These are phyloP conservation scores for Pseudohalonectria lignicola DNA, from an alignment of 2,329 filamentous ascomycete species.

Conservation along the genomic window DNA sequence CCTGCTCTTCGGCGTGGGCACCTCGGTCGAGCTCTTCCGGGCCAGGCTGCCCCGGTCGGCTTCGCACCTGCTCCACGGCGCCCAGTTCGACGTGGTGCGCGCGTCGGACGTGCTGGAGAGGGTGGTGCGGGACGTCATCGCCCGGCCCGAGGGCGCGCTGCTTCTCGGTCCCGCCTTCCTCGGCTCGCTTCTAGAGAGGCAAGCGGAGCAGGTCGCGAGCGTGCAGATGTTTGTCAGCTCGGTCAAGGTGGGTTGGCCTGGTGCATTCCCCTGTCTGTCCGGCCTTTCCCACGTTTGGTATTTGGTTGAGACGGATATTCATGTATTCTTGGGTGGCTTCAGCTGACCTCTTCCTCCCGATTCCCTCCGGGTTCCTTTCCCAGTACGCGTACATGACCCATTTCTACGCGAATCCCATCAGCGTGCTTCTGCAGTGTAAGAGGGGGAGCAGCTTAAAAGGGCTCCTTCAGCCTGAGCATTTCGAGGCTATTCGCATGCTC, in stretches of 20 bases:
- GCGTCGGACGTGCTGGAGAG: constrained; percentile 61
- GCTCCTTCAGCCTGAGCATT: constrained; percentile 48
- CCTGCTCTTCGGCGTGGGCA: constrained; percentile 69
- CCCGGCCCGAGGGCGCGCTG: constrained; percentile 42
- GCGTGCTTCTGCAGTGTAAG: too few relatives aligned
- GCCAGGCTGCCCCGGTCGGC: constrained; percentile 60
- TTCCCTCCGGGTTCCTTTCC: not conserved
- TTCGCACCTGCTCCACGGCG: constrained; percentile 55
- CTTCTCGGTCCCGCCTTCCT: constrained; percentile 55
- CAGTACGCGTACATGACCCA: constrained; percentile 80
- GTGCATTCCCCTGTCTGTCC: not conserved
- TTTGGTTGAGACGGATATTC: too few relatives aligned
- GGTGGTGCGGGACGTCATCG: constrained; percentile 56
- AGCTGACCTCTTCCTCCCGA: too few relatives aligned
- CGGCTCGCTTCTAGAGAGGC: constrained; percentile 54
- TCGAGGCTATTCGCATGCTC: constrained; percentile 57
- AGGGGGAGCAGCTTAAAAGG: too few relatives aligned
- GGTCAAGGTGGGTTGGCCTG: constrained; percentile 41
- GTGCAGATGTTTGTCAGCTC: constrained; percentile 62
- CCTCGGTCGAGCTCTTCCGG: constrained; percentile 70
- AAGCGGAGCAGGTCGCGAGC: constrained; percentile 67
- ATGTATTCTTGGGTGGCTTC: too few relatives aligned
- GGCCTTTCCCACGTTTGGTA: too few relatives aligned
- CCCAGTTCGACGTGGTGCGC: constrained; percentile 68
- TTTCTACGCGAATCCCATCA: constrained; percentile 70